Conservation (phyloP, 148 eudicot genomes). For the Nepenthes mirabilis region DNA sequence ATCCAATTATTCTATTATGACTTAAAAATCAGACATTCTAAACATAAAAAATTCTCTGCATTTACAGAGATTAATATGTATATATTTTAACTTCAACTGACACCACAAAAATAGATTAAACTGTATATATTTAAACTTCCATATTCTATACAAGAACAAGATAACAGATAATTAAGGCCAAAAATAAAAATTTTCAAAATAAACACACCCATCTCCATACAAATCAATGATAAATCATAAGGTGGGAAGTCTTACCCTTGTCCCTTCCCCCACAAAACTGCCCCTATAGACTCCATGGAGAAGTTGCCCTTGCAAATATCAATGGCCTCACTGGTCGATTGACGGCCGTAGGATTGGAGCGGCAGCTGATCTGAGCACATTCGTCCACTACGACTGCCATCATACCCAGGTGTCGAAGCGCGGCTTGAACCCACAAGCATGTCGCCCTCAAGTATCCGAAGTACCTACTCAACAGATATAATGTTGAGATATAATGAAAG, state of each 20-base stretch:
- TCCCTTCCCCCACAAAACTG: slow-evolving; percentile 30
- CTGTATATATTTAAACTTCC: too few species aligned
- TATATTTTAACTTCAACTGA: too few species aligned
- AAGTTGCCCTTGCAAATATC: slow-evolving; percentile 29
- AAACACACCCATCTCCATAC: background rate
- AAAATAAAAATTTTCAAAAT: too few species aligned
- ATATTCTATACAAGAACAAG: too few species aligned
- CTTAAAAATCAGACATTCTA: too few species aligned
- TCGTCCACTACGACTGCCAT: slow-evolving; percentile 62
- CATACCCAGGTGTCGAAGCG: slow-evolving; percentile 29
- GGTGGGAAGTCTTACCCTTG: slow-evolving; percentile 11
- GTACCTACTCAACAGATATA: slow-evolving; percentile 29
- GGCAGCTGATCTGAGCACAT: slow-evolving; percentile 14
- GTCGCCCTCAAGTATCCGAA: slow-evolving; percentile 75
- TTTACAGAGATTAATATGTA: too few species aligned
- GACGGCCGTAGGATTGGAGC: slow-evolving; percentile 8
- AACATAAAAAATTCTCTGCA: too few species aligned
- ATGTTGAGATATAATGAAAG: too few species aligned
- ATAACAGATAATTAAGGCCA: too few species aligned
- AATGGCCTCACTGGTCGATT: slow-evolving; percentile 17
- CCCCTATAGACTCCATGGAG: slow-evolving; percentile 23
- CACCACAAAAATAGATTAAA: too few species aligned
- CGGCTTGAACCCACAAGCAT: slow-evolving; percentile 43
- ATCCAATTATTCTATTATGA: too few species aligned
- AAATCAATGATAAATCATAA: slow-evolving; percentile 5